Evolutionary conservation across 1,284 basidiomycete genomes (phyloP).

Genomic region (Cutaneotrichosporon cavernicola): DNA sequence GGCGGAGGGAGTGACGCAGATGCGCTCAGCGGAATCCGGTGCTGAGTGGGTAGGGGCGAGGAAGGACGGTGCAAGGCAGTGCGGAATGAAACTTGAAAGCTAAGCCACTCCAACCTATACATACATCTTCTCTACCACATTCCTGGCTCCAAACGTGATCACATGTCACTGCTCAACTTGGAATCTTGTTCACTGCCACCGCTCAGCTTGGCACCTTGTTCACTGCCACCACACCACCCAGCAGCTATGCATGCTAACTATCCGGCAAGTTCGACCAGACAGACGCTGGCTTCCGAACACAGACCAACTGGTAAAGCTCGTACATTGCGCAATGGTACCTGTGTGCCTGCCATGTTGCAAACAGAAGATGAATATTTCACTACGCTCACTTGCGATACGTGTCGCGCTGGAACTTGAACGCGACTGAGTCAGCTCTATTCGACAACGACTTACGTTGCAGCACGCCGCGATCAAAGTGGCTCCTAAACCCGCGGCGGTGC

Average conservation of each 20-base stretch:
- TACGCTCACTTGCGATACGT: conserved; percentile 37
- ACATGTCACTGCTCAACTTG: too few species aligned
- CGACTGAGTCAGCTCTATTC: conserved; percentile 35
- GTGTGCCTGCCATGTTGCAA: background rate
- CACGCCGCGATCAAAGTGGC: conserved; percentile 61
- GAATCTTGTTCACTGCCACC: too few species aligned
- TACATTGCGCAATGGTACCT: background rate
- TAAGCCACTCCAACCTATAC: too few species aligned
- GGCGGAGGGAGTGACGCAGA: background rate
- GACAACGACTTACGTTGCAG: conserved; percentile 47
- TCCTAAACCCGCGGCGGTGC: conserved; percentile 62
- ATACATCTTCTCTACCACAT: too few species aligned
- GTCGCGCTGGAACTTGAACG: conserved; percentile 50
- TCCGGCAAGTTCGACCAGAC: too few species aligned
- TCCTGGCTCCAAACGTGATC: too few species aligned
- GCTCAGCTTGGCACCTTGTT: too few species aligned
- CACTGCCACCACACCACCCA: background rate
- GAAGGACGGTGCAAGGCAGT: background rate
- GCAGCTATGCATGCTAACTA: too few species aligned
- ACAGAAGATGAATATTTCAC: background rate
- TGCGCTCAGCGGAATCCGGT: background rate
- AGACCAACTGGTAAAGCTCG: too few species aligned
- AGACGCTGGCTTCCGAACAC: too few species aligned
- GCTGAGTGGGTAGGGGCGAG: background rate
- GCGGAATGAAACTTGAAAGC: background rate